Base-by-base conservation (phyloP, 768 basidiomycete species). In the Chalciporus pseudorubinellus region DNA sequence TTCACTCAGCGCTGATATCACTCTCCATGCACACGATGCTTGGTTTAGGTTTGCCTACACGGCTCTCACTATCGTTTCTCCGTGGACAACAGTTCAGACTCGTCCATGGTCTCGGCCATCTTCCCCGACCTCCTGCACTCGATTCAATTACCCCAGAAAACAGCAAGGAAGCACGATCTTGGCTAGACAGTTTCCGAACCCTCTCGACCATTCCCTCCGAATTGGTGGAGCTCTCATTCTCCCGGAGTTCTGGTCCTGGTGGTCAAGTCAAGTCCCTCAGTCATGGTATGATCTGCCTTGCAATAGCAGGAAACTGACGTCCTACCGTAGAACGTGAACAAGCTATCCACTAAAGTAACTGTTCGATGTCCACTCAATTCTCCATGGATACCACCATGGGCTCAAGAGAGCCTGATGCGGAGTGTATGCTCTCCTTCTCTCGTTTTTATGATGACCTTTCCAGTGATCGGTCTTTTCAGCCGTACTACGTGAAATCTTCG, bases 291-390 rank as follows among this genome's bases (percentile, higher is more conserved):
- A 46, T 20, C 12, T 10, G 26, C 5, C 24, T 10, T 12, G 9
- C 16, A n/a, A 39, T 28, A 29, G 29, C 31, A 6, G 14, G 12
- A 31, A 16, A 21, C 43, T 51, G 36, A 62, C 34, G 16, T 42
- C 19, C 24, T 28, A 24, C 36, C n/a, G 13, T 58, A 92, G 88
- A 89, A 92, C 57, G 90, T 92, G 34, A 92, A 92, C 63, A 92
- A 91, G 70, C 79, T 92, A n/a, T 91, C 89, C 52, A 92, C 90
- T 13, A 92, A 92, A 64, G 87, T 80, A 0, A 84, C 81, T 0
- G 58, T 86, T 14, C 75, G 85, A 38, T 88, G 85, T 59, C 66
- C 75, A 6, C 44, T 89, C 9, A 71, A 82, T 46, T 72, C 77
- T 1, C 47, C 68, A 1, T 90, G 88, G 88, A 84, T 91, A 44